A percentile compares a stretch with the other conserved stretches of the same genome.
These are phyloP conservation scores for Taiozyma sp. DNA, from an alignment of 1,139 yeast species.

Conservation along the genomic window DNA sequence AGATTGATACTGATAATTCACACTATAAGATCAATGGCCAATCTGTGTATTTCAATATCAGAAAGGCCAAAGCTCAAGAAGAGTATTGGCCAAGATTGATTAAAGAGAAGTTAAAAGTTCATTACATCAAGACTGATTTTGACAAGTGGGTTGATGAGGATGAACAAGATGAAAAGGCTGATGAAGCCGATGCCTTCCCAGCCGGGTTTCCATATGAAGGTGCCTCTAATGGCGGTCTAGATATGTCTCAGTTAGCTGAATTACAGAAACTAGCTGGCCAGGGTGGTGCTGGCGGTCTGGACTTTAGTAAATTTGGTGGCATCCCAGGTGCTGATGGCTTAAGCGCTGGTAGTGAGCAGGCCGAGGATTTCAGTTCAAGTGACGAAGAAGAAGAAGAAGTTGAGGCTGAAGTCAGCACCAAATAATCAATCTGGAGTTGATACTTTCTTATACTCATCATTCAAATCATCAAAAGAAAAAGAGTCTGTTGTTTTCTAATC, in stretches of 20 bases:
- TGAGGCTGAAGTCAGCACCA: slow-evolving; percentile 3
- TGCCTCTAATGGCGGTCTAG: slow-evolving; percentile 26
- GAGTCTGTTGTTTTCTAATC: not conserved
- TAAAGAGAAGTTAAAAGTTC: slow-evolving; percentile 65
- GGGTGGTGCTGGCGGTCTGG: slow-evolving; percentile 13
- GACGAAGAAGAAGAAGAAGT: slow-evolving; percentile 24
- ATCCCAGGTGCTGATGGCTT: slow-evolving; percentile 27
- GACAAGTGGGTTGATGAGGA: slow-evolving; percentile 98
- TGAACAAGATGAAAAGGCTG: slow-evolving; percentile 69
- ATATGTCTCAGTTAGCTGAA: slow-evolving; percentile 22
- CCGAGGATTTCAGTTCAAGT: slow-evolving; percentile 30
- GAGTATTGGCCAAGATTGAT: slow-evolving; percentile 94
- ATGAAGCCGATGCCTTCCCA: slow-evolving; percentile 34
- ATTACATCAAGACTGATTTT: slow-evolving; percentile 87
- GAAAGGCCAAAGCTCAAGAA: slow-evolving; percentile 60
- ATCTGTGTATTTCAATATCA: slow-evolving; percentile 61
- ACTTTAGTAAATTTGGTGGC: slow-evolving; percentile 8
- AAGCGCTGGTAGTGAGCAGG: slow-evolving; percentile 30
- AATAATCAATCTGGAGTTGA: not conserved
- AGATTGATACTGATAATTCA: slow-evolving; percentile 65
- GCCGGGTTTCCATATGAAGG: slow-evolving; percentile 36
- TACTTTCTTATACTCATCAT: no score
- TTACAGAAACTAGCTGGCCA: slow-evolving; percentile 7
- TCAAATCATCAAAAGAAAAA: not conserved
- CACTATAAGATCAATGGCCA: slow-evolving; percentile 64